Evolutionary conservation across 106 monocot species (phyloP).

Genomic region (Gastrodia elata): DNA sequence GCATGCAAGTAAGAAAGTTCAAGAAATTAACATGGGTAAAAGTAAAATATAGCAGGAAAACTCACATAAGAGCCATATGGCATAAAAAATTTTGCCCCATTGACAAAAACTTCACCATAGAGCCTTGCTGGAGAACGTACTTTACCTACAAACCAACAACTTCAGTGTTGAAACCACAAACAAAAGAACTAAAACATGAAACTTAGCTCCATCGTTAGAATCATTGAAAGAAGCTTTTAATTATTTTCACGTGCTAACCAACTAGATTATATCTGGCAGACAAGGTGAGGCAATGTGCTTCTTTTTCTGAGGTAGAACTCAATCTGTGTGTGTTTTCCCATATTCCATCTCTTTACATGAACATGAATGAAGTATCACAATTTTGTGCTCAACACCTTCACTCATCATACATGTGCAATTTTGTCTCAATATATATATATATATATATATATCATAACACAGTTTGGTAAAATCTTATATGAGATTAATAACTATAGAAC

Average conservation of each 20-base stretch:
- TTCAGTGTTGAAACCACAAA: background rate
- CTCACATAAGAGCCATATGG: conserved; percentile 96
- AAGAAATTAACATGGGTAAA: background rate
- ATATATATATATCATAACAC: background rate
- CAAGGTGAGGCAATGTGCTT: background rate
- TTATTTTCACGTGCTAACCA: background rate
- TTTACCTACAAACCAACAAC: conserved; percentile 49
- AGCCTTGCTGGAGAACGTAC: conserved; percentile 45
- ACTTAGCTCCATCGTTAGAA: background rate
- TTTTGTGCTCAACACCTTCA: background rate
- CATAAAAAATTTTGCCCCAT: conserved; percentile 65
- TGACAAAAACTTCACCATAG: conserved; percentile 86
- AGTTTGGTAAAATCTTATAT: background rate
- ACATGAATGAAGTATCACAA: background rate
- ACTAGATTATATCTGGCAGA: background rate
- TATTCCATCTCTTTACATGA: background rate
- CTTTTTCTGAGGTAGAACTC: background rate
- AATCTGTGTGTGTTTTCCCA: background rate
- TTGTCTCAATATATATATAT: background rate
- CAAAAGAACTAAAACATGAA: background rate
- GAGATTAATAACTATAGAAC: background rate
- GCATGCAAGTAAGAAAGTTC: no score
- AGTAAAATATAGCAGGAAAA: background rate
- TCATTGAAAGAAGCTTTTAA: background rate
- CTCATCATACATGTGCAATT: background rate